Percentiles rank a stretch among this genome's conserved stretches.
These are phyloP conservation scores for Thraustochytrium sp. DNA, from an alignment of 352 stramenopile species.

Conservation along the genomic window DNA sequence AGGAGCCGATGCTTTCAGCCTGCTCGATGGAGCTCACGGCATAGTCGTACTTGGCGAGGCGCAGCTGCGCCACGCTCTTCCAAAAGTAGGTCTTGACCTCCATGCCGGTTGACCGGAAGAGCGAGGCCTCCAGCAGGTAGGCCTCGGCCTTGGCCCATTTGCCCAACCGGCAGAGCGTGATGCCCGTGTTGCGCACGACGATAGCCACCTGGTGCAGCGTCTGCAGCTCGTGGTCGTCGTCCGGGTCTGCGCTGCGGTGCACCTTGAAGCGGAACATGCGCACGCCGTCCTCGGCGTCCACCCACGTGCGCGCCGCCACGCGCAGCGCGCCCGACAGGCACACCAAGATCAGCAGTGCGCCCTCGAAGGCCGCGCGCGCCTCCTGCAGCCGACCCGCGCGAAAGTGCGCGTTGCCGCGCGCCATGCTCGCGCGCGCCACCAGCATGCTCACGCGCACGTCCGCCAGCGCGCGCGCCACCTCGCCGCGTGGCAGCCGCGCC, in stretches of 20 bases:
- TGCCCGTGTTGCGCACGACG: slow-evolving; percentile 9
- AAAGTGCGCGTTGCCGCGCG: background rate
- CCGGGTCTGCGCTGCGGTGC: background rate
- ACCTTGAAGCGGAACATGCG: background rate
- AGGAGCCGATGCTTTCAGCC: background rate
- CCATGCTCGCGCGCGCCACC: background rate
- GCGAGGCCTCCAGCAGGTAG: background rate
- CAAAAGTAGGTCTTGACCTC: slow-evolving; percentile 39
- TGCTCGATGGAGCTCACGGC: background rate
- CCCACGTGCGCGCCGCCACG: background rate
- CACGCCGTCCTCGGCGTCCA: background rate
- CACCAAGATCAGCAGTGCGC: background rate
- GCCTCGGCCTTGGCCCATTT: background rate
- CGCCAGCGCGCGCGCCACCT: too few species aligned
- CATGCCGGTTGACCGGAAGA: slow-evolving; percentile 10
- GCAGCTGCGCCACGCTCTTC: slow-evolving; percentile 2
- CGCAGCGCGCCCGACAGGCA: background rate
- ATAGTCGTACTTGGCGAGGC: background rate
- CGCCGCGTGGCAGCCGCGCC: too few species aligned
- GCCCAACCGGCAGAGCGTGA: slow-evolving; percentile 4
- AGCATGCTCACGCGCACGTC: too few species aligned
- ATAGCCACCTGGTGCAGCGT: background rate
- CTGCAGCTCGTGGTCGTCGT: background rate
- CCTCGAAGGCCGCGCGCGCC: background rate
- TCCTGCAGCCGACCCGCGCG: background rate